phyloP scores from a whole-genome alignment of 805 yeast species.

The Sungouiella blattae region DNA sequence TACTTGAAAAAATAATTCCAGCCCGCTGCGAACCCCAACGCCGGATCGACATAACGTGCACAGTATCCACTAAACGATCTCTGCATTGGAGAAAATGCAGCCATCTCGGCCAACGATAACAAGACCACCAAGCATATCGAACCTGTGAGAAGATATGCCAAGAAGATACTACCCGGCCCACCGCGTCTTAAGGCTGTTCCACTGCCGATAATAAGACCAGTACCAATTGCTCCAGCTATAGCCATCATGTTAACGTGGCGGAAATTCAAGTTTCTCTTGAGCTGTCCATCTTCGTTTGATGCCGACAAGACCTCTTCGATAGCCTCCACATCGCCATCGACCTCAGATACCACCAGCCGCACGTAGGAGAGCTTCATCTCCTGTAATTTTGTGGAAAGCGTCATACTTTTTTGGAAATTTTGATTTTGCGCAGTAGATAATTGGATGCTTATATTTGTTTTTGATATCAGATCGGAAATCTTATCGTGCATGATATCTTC shows the following conservation, averaged over 20 bases:
- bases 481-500: too few relatives aligned
- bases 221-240: conserved; percentile 76
- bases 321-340: too few relatives aligned
- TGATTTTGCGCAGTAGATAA: too few relatives aligned
- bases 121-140: conserved; percentile 62
- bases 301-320: too few relatives aligned
- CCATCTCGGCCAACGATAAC: conserved; percentile 82
- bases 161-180: conserved; percentile 61
- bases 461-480: too few relatives aligned
- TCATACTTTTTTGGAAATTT: too few relatives aligned
- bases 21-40: conserved; percentile 69
- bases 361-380: too few relatives aligned
- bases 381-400: too few relatives aligned
- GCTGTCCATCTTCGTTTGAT: too few relatives aligned
- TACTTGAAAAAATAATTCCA: conserved; percentile 77
- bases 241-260: conserved; percentile 76
- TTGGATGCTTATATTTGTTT: too few relatives aligned
- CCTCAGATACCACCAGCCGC: too few relatives aligned
- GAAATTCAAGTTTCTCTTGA: conserved; percentile 57
- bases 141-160: conserved; percentile 62
- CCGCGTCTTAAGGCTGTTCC: conserved; percentile 68
- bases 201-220: conserved; percentile 70
- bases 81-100: conserved; percentile 68
- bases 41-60: conserved; percentile 63
- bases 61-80: conserved; percentile 69